A percentile compares a stretch with the other conserved stretches of the same genome.
phyloP scores from a whole-genome alignment of 306 rosid genomes.

The Inga leiocalycina region DNA sequence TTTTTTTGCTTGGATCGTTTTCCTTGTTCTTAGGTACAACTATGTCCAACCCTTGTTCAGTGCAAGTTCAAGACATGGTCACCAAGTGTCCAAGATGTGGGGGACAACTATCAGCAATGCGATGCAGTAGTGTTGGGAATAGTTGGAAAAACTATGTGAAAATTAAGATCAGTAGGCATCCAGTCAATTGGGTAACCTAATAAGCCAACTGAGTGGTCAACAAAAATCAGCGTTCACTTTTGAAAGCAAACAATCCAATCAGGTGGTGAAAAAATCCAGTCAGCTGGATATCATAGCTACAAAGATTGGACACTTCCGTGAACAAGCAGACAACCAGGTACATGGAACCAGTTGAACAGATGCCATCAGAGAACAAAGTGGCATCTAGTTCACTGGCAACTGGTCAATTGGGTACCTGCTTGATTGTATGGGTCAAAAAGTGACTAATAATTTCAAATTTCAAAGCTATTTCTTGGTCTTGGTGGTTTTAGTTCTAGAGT shows the following conservation, averaged over 20 bases:
- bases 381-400: neutral
- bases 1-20: neutral
- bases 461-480: neutral
- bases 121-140: neutral
- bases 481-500: neutral
- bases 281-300: neutral
- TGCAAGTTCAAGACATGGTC: neutral
- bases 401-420: neutral
- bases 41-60: neutral
- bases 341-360: neutral
- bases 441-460: neutral
- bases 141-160: neutral
- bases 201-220: neutral
- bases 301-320: neutral
- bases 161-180: neutral
- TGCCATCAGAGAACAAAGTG: neutral
- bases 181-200: neutral
- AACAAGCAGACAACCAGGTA: neutral
- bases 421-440: neutral
- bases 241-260: neutral
- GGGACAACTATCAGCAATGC: neutral
- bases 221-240: neutral
- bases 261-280: neutral
- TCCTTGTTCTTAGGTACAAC: neutral
- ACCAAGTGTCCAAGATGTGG: neutral